phyloP scores from a whole-genome alignment of 2,329 filamentous ascomycete species.

The Exserohilum turcica region DNA sequence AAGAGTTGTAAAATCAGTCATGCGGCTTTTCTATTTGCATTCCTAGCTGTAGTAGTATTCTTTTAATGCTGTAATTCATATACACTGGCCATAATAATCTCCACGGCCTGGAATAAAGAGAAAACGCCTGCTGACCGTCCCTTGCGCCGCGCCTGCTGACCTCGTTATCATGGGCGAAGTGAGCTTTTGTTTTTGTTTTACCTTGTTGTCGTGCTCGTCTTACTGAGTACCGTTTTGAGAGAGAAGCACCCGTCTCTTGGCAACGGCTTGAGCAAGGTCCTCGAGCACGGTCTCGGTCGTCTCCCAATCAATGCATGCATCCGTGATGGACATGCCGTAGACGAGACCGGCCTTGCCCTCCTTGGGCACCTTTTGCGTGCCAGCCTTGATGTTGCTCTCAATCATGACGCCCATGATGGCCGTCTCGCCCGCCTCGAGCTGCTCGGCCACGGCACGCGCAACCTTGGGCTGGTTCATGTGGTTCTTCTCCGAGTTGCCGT shows the following conservation, averaged over 20 bases:
- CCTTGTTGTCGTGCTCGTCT: constrained; percentile 14
- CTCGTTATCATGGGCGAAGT: background rate
- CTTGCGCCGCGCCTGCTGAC: constrained; percentile 7
- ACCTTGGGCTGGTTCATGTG: constrained; percentile 98
- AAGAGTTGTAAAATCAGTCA: constrained; percentile 23
- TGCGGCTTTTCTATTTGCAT: background rate
- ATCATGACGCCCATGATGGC: constrained; percentile 98
- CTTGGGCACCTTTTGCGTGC: constrained; percentile 86
- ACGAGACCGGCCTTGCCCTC: constrained; percentile 85
- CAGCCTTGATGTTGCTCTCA: constrained; percentile 95
- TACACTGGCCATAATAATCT: background rate
- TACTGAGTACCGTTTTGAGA: constrained; percentile 38
- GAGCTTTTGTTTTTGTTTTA: background rate
- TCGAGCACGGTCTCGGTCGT: constrained; percentile 82
- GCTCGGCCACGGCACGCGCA: constrained; percentile 76
- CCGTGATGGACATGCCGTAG: constrained; percentile 95
- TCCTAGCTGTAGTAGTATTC: background rate
- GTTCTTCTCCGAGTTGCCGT: constrained; percentile 94
- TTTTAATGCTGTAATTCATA: constrained; percentile 2
- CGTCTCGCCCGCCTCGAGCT: constrained; percentile 82
- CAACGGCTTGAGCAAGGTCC: constrained; percentile 77
- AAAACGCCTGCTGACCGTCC: constrained; percentile 9
- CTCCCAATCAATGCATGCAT: constrained; percentile 95
- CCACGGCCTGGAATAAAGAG: background rate
- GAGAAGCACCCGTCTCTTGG: constrained; percentile 66